A percentile compares a stretch with the other conserved stretches of the same genome.
phyloP scores from a whole-genome alignment of 345 rosid species.

The Gossypium australe region DNA sequence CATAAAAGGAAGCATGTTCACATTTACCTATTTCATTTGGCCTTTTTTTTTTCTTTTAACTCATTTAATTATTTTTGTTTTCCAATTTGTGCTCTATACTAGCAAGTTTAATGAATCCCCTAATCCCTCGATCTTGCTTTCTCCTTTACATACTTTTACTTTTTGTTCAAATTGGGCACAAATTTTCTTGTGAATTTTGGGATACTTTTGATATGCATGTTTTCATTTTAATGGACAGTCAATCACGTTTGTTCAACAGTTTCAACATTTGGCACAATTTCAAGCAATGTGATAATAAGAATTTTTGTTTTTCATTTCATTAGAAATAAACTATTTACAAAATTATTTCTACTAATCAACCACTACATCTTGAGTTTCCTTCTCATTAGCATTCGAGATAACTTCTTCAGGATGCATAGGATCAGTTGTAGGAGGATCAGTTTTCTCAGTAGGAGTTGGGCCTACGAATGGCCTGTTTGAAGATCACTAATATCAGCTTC shows the following conservation, averaged over 20 bases:
- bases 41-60: neutral
- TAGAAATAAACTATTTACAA: too few species aligned
- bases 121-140: neutral
- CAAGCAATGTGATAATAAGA: too few species aligned
- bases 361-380: too few species aligned
- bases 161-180: neutral
- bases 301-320: too few species aligned
- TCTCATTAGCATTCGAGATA: too few species aligned
- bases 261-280: neutral
- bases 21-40: neutral
- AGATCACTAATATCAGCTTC: too few species aligned
- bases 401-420: too few species aligned
- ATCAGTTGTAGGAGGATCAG: too few species aligned
- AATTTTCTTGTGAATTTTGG: neutral
- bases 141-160: neutral
- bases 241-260: neutral
- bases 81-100: neutral
- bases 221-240: neutral
- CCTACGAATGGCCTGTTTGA: too few species aligned
- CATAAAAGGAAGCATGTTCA: conserved; percentile 58
- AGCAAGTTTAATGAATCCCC: neutral
- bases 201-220: neutral
- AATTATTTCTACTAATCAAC: too few species aligned
- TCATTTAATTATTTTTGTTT: neutral
- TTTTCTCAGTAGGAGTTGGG: too few species aligned